A percentile compares a stretch with the other conserved stretches of the same genome.
phyloP scores from a whole-genome alignment of 176 grass and related monocot genomes.

The Musa schizocarpa region DNA sequence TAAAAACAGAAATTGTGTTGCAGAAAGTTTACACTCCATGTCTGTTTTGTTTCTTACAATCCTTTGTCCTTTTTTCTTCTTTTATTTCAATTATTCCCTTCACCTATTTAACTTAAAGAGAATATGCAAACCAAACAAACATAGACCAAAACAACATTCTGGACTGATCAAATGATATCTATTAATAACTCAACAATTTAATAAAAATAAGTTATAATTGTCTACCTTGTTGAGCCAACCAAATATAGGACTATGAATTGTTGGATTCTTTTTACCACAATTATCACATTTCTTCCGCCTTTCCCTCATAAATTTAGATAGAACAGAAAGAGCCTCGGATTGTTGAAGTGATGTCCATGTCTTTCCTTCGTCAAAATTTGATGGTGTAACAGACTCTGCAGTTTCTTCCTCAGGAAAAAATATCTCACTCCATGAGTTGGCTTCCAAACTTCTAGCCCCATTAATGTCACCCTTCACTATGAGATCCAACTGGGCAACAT shows the following conservation, averaged over 20 bases:
- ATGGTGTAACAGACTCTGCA: slow-evolving; percentile 24
- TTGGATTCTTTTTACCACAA: slow-evolving; percentile 49
- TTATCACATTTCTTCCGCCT: slow-evolving; percentile 51
- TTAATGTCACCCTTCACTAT: slow-evolving; percentile 60
- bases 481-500: slow-evolving; percentile 40
- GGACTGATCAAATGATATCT: too few relatives aligned
- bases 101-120: background rate
- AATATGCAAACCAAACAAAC: background rate
- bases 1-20: background rate
- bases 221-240: slow-evolving; percentile 83
- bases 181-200: background rate
- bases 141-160: background rate
- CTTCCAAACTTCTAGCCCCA: slow-evolving; percentile 52
- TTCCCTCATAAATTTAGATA: slow-evolving; percentile 47
- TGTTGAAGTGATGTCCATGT: slow-evolving; percentile 75
- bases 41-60: too few relatives aligned
- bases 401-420: slow-evolving; percentile 20
- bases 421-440: background rate
- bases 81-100: too few relatives aligned
- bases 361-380: slow-evolving; percentile 19
- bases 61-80: too few relatives aligned
- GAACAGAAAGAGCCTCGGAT: slow-evolving; percentile 42
- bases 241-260: slow-evolving; percentile 54
- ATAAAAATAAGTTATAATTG: slow-evolving; percentile 1
- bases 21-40: background rate